phyloP scores from a whole-genome alignment of 139 green algal genomes.

The Astrephomene gubernaculifera region DNA sequence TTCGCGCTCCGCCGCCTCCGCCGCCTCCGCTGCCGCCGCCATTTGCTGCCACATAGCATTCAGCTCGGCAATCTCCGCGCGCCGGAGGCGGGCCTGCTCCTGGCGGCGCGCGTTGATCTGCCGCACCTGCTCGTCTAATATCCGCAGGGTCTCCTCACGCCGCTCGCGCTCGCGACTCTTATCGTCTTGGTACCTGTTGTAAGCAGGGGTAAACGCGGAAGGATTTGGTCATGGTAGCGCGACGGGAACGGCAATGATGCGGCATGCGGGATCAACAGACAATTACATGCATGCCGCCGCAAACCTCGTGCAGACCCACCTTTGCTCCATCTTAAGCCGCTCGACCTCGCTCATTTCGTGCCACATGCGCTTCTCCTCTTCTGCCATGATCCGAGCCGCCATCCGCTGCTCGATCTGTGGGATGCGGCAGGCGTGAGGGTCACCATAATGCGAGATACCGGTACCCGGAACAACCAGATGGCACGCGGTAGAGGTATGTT shows the following conservation, averaged over 20 bases:
- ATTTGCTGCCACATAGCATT: slow-evolving; percentile 40
- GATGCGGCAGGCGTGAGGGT: background rate
- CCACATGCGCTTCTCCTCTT: slow-evolving; percentile 67
- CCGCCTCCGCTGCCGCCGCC: slow-evolving; percentile 49
- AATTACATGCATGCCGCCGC: too few species aligned
- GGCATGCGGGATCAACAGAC: too few species aligned
- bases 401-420: slow-evolving; percentile 70
- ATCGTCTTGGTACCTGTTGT: slow-evolving; percentile 52
- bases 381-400: slow-evolving; percentile 53
- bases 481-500: too few species aligned
- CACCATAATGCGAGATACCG: too few species aligned
- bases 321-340: slow-evolving; percentile 63
- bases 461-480: too few species aligned
- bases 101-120: slow-evolving; percentile 52
- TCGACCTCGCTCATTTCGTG: slow-evolving; percentile 70
- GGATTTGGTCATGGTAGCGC: too few species aligned
- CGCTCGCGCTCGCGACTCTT: slow-evolving; percentile 46
- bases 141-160: slow-evolving; percentile 37
- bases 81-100: slow-evolving; percentile 45
- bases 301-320: too few species aligned
- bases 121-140: slow-evolving; percentile 64
- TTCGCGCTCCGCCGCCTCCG: slow-evolving; percentile 53
- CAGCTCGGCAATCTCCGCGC: slow-evolving; percentile 56
- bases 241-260: too few species aligned
- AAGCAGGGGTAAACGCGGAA: too few species aligned